Evolutionary conservation across 345 rosid genomes (phyloP).

Genomic region (Linum trigynum): DNA sequence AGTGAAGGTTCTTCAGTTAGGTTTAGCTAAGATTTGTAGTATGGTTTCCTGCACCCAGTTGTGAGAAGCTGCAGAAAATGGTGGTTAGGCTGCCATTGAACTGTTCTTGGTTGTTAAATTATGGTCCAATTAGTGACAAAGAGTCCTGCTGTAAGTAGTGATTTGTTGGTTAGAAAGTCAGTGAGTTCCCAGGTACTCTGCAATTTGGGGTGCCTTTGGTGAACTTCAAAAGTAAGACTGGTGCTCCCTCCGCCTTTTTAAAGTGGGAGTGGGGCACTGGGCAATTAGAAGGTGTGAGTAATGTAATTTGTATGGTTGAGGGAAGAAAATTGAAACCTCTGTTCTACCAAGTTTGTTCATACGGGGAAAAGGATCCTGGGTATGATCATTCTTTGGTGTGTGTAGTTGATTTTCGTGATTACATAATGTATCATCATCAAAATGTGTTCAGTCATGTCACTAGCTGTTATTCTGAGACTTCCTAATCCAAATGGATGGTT

Average conservation of each 20-base stretch:
- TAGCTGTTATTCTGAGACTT: too few species aligned
- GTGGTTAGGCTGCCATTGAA: constrained; percentile 16
- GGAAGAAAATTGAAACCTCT: constrained; percentile 13
- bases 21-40: constrained; percentile 9
- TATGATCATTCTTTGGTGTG: constrained; percentile 15
- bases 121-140: constrained; percentile 13
- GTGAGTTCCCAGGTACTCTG: constrained; percentile 31
- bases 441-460: too few species aligned
- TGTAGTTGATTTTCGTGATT: constrained; percentile 2
- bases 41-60: constrained; percentile 7
- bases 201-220: constrained; percentile 22
- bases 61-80: constrained; percentile 23
- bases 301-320: constrained; percentile 16
- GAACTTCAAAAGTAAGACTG: constrained; percentile 21
- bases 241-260: constrained; percentile 33
- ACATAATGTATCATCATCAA: too few species aligned
- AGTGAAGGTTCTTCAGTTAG: constrained; percentile 9
- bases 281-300: constrained; percentile 22
- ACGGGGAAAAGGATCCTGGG: constrained; percentile 45
- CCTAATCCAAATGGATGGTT: too few species aligned
- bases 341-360: constrained; percentile 19
- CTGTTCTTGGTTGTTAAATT: constrained; percentile 14
- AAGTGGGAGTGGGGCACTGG: constrained; percentile 26
- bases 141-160: constrained; percentile 16
- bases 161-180: constrained; percentile 29